These are phyloP conservation scores for Fusarium floridanum DNA, from an alignment of 2,329 filamentous ascomycete species.

Conservation along the genomic window DNA sequence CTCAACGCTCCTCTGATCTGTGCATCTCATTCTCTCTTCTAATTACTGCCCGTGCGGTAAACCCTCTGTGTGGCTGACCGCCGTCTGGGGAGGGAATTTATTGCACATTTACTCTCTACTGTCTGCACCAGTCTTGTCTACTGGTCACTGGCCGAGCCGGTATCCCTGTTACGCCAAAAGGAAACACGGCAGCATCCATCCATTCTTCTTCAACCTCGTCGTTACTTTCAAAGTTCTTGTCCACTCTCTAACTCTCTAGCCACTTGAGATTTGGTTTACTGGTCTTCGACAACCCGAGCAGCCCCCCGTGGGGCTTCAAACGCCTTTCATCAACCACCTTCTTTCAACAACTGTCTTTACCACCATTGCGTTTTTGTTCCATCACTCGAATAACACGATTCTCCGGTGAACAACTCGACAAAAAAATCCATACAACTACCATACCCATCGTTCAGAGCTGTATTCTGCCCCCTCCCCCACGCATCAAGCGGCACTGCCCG, in stretches of 20 bases:
- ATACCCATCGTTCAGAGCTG: not conserved
- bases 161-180: constrained; percentile 42
- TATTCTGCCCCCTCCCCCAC: constrained; percentile 17
- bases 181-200: constrained; percentile 24
- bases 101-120: constrained; percentile 23
- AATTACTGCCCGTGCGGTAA: constrained; percentile 19
- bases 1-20: not conserved
- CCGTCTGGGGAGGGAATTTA: constrained; percentile 19
- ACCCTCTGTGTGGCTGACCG: constrained; percentile 29
- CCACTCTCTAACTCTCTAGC: constrained; percentile 16
- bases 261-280: constrained; percentile 14
- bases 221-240: constrained; percentile 19
- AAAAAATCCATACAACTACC: not conserved
- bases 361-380: constrained; percentile 6
- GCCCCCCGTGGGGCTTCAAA: constrained; percentile 17
- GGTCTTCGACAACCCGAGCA: constrained; percentile 16
- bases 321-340: constrained; percentile 19
- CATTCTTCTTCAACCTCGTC: constrained; percentile 19
- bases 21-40: not conserved
- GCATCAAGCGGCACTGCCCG: constrained; percentile 21
- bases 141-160: constrained; percentile 28
- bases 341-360: constrained; percentile 29
- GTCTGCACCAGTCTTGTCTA: not conserved
- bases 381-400: not conserved
- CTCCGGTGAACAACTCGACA: constrained; percentile 2